These are phyloP conservation scores for Verticillium tricorpus DNA, from an alignment of 2,329 filamentous ascomycete genomes.

Conservation along the genomic window DNA sequence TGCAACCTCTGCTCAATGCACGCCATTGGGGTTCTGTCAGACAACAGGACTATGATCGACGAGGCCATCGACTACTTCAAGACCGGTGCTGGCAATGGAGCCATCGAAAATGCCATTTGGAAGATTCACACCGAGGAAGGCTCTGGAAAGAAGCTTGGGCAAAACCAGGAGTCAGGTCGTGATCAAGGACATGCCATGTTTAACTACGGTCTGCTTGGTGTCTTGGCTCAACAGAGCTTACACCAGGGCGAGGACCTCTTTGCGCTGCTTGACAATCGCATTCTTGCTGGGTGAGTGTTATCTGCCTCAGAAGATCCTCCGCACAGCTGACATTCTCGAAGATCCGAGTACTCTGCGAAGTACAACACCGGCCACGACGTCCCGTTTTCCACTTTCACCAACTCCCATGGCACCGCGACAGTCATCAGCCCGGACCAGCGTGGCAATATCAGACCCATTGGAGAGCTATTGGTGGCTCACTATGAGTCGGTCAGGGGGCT, in stretches of 20 bases:
- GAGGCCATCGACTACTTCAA: slow-evolving; percentile 35
- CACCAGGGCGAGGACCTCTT: slow-evolving; percentile 39
- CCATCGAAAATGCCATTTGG: slow-evolving; percentile 26
- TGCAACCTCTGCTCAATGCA: slow-evolving; percentile 35
- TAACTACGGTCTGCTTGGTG: slow-evolving; percentile 31
- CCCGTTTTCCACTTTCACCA: slow-evolving; percentile 34
- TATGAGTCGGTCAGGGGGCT: slow-evolving; percentile 32
- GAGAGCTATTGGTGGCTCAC: slow-evolving; percentile 34
- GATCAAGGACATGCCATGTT: slow-evolving; percentile 41
- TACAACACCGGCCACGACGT: slow-evolving; percentile 38
- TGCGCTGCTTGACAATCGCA: slow-evolving; percentile 23
- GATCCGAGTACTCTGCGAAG: slow-evolving; percentile 30
- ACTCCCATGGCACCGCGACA: slow-evolving; percentile 28
- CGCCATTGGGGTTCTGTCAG: slow-evolving; percentile 35
- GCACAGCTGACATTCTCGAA: slow-evolving; percentile 8
- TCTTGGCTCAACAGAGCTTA: slow-evolving; percentile 34
- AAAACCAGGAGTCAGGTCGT: slow-evolving; percentile 35
- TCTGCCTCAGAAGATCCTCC: background rate
- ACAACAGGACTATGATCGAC: slow-evolving; percentile 35
- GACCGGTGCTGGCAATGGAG: slow-evolving; percentile 30
- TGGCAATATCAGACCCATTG: slow-evolving; percentile 29
- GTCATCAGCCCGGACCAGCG: slow-evolving; percentile 25
- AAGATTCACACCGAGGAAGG: slow-evolving; percentile 22
- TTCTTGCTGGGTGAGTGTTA: slow-evolving; percentile 28
- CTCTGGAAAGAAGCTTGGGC: slow-evolving; percentile 24